Base-by-base conservation (phyloP, 2,329 filamentous ascomycete species). In the Piedraia hortae region DNA sequence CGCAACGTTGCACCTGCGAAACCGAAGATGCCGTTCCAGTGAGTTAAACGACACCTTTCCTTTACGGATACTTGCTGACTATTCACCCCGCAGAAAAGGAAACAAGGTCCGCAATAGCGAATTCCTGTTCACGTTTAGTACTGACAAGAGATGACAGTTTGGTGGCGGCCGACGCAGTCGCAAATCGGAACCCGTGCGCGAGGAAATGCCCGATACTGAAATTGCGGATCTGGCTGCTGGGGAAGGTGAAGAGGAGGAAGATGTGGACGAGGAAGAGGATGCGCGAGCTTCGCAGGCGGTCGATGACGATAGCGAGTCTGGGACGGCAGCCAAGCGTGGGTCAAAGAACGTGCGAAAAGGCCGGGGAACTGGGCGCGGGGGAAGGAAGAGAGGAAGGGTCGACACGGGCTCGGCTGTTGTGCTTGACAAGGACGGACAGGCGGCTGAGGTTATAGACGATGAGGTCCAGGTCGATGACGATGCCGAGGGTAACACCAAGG, bases 361-460 rank as follows among this genome's bases (percentile, higher is more conserved):
- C 5, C 24, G 25, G n/a, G 29, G 28, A 4, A 25, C 24, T 4
- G 31, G 28, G 5, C 26, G 38, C 21, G 47, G 48, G 15, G 43
- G 54, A 24, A 59, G 57, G 74, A 48, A 34, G 68, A 50, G 67
- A 71, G 25, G 68, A 67, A 17, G 62, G 67, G 4, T 62, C 67
- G 8, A 13, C 21, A 5, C 74, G 80, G 37, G 66, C 74, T 21
- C 75, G 68, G 65, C 78, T 38, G 73, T 89, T 28, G 66, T 77
- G 4, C 70, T 90, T 28, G 85, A 93, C 46, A 88, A 88, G 39
- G 78, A 91, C 37, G 85, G 85, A 22, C 90, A 78, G 26, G 66
- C 77, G 47, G 69, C 82, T 48, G 72, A 85, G 38, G 82, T 97
- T 26, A 59, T 77, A 28, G 62, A 90, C 39, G 85, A 97, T 37